Evolutionary conservation across 2,329 filamentous ascomycete genomes (phyloP).

Genomic region (Hypoxylon sp.): DNA sequence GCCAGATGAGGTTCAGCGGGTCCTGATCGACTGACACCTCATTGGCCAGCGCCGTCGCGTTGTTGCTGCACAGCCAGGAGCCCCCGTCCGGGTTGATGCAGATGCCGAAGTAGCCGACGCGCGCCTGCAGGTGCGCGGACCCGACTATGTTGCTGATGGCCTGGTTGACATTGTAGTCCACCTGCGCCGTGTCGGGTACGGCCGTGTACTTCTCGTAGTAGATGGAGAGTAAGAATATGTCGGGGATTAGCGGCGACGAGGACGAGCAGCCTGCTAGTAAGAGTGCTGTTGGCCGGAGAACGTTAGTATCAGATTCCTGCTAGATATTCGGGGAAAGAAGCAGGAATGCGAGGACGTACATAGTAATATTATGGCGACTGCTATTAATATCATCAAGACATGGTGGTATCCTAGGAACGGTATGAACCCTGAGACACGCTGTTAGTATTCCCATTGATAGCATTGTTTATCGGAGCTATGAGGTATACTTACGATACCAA

Average conservation of each 20-base stretch:
- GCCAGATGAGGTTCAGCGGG: constrained; percentile 96
- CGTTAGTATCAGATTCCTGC: constrained; percentile 17
- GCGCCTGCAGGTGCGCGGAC: constrained; percentile 84
- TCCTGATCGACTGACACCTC: constrained; percentile 93
- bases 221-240: constrained; percentile 97
- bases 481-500: constrained; percentile 53
- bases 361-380: constrained; percentile 91
- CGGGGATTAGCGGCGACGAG: constrained; percentile 92
- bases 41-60: constrained; percentile 92
- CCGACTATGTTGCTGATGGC: constrained; percentile 94
- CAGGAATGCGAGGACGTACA: constrained; percentile 73
- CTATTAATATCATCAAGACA: constrained; percentile 98
- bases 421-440: constrained; percentile 66
- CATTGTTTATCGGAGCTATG: neutral
- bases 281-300: constrained; percentile 72
- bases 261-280: constrained; percentile 96
- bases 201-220: constrained; percentile 94
- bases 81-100: constrained; percentile 94
- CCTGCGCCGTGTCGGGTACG: constrained; percentile 85
- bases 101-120: constrained; percentile 98
- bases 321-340: neutral
- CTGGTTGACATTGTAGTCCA: constrained; percentile 87
- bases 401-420: constrained; percentile 82
- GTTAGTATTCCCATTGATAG: constrained; percentile 18
- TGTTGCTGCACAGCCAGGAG: constrained; percentile 95